Evolutionary conservation across 2,329 filamentous ascomycete genomes (phyloP).

Genomic region (Colletotrichum scovillei): DNA sequence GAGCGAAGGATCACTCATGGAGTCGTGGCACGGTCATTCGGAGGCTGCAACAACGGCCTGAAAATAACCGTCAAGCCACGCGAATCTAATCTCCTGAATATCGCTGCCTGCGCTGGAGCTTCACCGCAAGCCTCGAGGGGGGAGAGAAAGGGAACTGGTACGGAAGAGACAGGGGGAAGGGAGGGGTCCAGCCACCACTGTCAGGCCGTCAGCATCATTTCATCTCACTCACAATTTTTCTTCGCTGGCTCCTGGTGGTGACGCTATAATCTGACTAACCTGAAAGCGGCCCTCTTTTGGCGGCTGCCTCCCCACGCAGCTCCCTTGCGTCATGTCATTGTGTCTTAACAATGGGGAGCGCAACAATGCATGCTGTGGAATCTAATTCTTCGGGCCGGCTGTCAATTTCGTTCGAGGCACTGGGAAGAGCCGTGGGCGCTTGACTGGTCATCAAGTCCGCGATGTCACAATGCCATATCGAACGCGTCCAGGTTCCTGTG

Average conservation of each 20-base stretch:
- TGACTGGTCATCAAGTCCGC: neutral
- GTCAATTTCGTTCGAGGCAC: no score
- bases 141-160: neutral
- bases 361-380: neutral
- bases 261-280: constrained; percentile 18
- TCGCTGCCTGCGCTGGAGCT: constrained; percentile 7
- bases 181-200: constrained; percentile 6
- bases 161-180: neutral
- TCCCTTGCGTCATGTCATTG: neutral
- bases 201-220: constrained; percentile 2
- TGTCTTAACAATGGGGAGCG: neutral
- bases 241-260: neutral
- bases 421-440: neutral
- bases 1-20: neutral
- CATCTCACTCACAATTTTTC: neutral
- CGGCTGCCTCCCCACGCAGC: constrained; percentile 7
- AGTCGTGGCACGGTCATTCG: neutral
- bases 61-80: constrained; percentile 25
- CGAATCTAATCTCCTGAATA: neutral
- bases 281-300: neutral
- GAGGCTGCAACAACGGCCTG: constrained; percentile 19
- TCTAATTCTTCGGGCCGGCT: neutral
- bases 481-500: neutral
- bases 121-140: neutral
- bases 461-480: neutral